phyloP scores from a whole-genome alignment of 768 basidiomycete species.

The Serendipita sp. region DNA sequence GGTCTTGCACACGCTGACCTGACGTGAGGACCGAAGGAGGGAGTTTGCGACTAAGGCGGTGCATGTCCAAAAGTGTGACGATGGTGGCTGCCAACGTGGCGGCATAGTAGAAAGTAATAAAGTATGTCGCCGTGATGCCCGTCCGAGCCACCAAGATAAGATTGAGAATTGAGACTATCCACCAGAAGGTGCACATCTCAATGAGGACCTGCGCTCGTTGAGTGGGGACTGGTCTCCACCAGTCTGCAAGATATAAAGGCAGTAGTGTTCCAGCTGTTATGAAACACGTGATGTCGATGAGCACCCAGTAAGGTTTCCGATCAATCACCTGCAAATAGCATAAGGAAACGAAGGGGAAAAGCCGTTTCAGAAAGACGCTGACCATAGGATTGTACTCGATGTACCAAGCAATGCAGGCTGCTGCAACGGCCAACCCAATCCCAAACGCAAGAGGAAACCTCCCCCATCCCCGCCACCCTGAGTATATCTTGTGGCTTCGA shows the following conservation, averaged over 20 bases:
- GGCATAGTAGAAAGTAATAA: slow-evolving; percentile 39
- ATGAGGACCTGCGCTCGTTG: slow-evolving; percentile 33
- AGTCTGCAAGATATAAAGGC: slow-evolving; percentile 5
- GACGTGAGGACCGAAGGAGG: neutral
- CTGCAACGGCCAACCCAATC: slow-evolving; percentile 30
- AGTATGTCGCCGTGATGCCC: slow-evolving; percentile 38
- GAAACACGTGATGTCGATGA: slow-evolving; percentile 31
- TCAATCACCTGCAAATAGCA: slow-evolving; percentile 38
- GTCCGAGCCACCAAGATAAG: slow-evolving; percentile 29
- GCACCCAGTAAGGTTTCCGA: slow-evolving; percentile 35
- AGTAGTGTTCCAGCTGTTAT: slow-evolving; percentile 17
- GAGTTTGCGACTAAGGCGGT: neutral
- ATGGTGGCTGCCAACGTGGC: slow-evolving; percentile 20
- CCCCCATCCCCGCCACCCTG: slow-evolving; percentile 23
- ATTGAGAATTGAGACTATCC: slow-evolving; percentile 38
- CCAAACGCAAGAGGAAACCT: slow-evolving; percentile 50
- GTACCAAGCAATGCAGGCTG: slow-evolving; percentile 32
- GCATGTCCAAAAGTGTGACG: neutral
- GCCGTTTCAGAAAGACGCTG: slow-evolving; percentile 16
- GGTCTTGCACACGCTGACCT: neutral
- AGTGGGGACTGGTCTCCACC: slow-evolving; percentile 5
- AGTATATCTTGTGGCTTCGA: slow-evolving; percentile 9
- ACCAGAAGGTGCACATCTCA: slow-evolving; percentile 42
- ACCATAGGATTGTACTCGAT: slow-evolving; percentile 48
- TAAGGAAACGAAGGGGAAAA: neutral